Conservation (phyloP, 1,284 basidiomycete genomes). For the Macrocybe sp. region DNA sequence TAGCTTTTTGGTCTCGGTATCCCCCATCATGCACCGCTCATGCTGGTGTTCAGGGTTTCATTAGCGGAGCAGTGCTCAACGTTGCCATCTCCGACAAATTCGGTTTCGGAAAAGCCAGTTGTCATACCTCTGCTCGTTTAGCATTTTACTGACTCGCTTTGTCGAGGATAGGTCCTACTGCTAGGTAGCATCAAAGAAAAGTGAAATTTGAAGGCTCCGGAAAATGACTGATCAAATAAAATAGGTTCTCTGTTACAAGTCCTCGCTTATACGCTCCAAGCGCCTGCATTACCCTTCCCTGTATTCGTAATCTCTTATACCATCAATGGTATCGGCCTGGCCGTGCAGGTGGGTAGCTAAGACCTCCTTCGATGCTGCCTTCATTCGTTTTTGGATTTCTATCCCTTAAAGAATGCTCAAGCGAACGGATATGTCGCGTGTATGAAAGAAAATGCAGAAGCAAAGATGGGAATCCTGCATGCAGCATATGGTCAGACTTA, state of each 20-base stretch:
- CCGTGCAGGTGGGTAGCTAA: constrained; percentile 36
- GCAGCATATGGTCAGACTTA: constrained; percentile 22
- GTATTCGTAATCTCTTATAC: constrained; percentile 56
- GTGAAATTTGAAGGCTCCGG: not conserved
- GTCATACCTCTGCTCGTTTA: not conserved
- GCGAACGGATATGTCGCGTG: constrained; percentile 47
- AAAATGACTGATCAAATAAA: constrained; percentile 5
- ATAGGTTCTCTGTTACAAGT: constrained; percentile 40
- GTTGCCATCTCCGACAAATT: constrained; percentile 47
- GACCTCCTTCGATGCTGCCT: constrained; percentile 1
- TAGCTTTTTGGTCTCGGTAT: not conserved
- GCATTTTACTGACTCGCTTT: not conserved
- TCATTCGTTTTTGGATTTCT: constrained; percentile 3
- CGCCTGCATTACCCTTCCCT: constrained; percentile 62
- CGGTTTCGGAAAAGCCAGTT: constrained; percentile 52
- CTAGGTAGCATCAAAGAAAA: constrained; percentile 20
- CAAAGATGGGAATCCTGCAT: constrained; percentile 60
- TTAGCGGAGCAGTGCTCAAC: constrained; percentile 45
- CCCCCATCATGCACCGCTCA: not conserved
- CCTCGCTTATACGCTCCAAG: constrained; percentile 40
- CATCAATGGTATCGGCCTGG: constrained; percentile 58
- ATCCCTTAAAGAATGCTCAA: constrained; percentile 41
- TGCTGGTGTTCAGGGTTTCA: constrained; percentile 36
- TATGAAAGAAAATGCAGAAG: constrained; percentile 37
- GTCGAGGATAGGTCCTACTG: constrained; percentile 26